Evolutionary conservation across 2,329 filamentous ascomycete species (phyloP).

Genomic region (Colletotrichum coccodes): DNA sequence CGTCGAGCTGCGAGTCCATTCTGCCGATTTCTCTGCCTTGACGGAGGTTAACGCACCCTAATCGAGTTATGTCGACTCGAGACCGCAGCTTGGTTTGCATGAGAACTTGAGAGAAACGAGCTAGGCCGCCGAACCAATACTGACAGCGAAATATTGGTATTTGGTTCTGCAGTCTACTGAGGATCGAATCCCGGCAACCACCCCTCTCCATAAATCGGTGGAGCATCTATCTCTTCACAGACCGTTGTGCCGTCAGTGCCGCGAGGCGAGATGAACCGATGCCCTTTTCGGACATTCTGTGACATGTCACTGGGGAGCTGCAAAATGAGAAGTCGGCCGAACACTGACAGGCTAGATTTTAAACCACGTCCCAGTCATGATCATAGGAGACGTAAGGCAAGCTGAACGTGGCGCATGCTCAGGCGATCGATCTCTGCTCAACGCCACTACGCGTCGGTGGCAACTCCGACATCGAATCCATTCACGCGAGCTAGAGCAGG

Average conservation of each 20-base stretch:
- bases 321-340: background rate
- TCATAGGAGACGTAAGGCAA: background rate
- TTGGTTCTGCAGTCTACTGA: background rate
- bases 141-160: background rate
- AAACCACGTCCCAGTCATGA: too few relatives aligned
- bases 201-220: background rate
- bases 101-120: background rate
- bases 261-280: conserved; percentile 15
- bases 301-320: background rate
- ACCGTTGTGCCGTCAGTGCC: conserved; percentile 10
- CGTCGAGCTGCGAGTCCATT: background rate
- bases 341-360: background rate
- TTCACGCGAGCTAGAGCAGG: background rate
- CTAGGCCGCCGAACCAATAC: background rate
- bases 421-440: background rate
- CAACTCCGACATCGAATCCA: background rate
- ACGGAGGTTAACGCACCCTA: too few relatives aligned
- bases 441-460: background rate
- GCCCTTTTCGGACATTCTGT: background rate
- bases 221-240: background rate
- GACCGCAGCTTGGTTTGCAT: background rate
- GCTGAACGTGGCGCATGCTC: background rate
- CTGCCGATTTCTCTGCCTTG: too few relatives aligned
- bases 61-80: too few relatives aligned
- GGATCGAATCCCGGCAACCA: background rate